Conservation (phyloP, 108 stramenopile genomes). For the Ochromonas danica region DNA sequence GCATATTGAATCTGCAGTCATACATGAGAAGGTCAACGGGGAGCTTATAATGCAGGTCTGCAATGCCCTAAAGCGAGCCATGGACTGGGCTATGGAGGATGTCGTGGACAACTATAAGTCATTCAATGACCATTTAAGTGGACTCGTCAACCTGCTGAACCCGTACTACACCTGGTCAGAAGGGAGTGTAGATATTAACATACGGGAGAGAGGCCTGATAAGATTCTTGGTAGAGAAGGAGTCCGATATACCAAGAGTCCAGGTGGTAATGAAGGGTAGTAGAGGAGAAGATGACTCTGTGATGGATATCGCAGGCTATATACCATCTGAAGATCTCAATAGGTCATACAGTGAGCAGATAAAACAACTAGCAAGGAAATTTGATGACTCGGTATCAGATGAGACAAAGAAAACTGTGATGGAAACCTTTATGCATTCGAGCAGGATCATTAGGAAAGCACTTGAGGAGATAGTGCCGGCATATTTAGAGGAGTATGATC, state of each 20-base stretch:
- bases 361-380: constrained; percentile 17
- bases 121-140: constrained; percentile 17
- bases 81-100: constrained; percentile 13
- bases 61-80: constrained; percentile 13
- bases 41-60: constrained; percentile 15
- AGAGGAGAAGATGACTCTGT: constrained; percentile 15
- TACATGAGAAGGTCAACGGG: constrained; percentile 14
- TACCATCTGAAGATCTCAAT: constrained; percentile 16
- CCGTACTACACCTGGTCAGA: constrained; percentile 13
- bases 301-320: constrained; percentile 15
- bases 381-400: constrained; percentile 15
- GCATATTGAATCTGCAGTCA: constrained; percentile 15
- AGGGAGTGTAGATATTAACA: constrained; percentile 16
- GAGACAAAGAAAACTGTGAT: constrained; percentile 16
- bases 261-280: constrained; percentile 15
- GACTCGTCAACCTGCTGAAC: constrained; percentile 13
- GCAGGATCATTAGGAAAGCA: constrained; percentile 5
- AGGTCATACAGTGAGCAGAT: constrained; percentile 9
- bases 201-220: constrained; percentile 13
- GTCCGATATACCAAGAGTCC: constrained; percentile 9
- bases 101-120: constrained; percentile 15
- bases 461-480: constrained; percentile 13
- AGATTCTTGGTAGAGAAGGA: constrained; percentile 15
- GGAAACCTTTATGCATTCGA: constrained; percentile 15
- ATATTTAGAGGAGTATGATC: constrained; percentile 17